phyloP scores from a whole-genome alignment of 164 flowering plant genomes.

The Annona cherimola region DNA sequence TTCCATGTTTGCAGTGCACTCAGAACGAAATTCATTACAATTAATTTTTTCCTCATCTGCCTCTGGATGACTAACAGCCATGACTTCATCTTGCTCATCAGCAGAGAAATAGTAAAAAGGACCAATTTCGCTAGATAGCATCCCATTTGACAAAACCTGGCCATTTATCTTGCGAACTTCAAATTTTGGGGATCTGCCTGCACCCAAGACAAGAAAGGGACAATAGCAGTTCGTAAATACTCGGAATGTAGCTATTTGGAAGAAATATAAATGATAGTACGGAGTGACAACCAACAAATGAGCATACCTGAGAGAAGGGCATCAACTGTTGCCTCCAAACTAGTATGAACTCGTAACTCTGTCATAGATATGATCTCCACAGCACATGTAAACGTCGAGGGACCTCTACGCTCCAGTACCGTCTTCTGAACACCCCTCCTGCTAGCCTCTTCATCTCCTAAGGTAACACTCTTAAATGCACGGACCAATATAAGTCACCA shows the following conservation, averaged over 20 bases:
- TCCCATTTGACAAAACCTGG: conserved; percentile 21
- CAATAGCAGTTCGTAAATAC: conserved; percentile 8
- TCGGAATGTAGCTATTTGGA: background rate
- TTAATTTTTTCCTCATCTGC: conserved; percentile 15
- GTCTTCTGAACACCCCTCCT: conserved; percentile 87
- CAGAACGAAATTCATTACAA: conserved; percentile 17
- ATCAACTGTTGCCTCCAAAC: conserved; percentile 89
- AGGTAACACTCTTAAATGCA: conserved; percentile 65
- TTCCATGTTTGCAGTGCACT: conserved; percentile 17
- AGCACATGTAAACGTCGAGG: conserved; percentile 73
- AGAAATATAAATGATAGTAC: no score
- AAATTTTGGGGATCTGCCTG: conserved; percentile 63
- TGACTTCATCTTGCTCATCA: conserved; percentile 19
- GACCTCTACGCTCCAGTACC: conserved; percentile 86
- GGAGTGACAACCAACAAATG: no score
- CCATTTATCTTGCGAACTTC: conserved; percentile 58
- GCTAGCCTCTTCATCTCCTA: conserved; percentile 97
- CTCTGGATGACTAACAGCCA: conserved; percentile 24
- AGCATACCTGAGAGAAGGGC: conserved; percentile 68
- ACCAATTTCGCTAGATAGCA: conserved; percentile 14
- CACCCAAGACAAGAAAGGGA: conserved; percentile 9
- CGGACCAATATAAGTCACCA: conserved; percentile 11
- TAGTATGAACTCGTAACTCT: conserved; percentile 72
- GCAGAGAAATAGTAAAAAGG: conserved; percentile 16
- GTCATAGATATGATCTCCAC: conserved; percentile 85